Percentiles rank a stretch among this genome's conserved stretches.
phyloP scores from a whole-genome alignment of 805 yeast species.

The Candida silvicultrix region DNA sequence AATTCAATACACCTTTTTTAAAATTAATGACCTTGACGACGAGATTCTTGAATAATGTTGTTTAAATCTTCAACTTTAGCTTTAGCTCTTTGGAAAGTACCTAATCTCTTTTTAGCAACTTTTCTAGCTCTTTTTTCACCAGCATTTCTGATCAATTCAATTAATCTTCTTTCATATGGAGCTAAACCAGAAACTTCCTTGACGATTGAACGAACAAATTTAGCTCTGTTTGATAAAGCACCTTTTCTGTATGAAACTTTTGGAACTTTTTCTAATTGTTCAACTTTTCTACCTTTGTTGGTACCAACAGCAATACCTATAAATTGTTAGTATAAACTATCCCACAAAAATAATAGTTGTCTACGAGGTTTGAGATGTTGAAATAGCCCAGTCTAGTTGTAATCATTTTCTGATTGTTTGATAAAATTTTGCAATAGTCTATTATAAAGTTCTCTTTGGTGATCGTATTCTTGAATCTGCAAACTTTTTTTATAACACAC shows the following conservation, averaged over 20 bases:
- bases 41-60: slow-evolving; percentile 92
- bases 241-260: slow-evolving; percentile 96
- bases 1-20: neutral
- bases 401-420: too few species aligned
- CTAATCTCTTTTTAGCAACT: slow-evolving; percentile 99
- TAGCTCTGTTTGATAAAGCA: slow-evolving; percentile 90
- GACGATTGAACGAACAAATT: slow-evolving; percentile 91
- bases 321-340: slow-evolving; percentile 26
- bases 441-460: too few species aligned
- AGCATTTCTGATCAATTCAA: slow-evolving; percentile 99
- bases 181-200: slow-evolving; percentile 98
- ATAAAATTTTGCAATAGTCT: too few species aligned
- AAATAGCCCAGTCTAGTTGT: too few species aligned
- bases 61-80: slow-evolving; percentile 99
- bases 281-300: slow-evolving; percentile 99
- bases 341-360: neutral
- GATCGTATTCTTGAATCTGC: too few species aligned
- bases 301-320: slow-evolving; percentile 94
- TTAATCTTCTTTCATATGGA: slow-evolving; percentile 99
- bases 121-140: slow-evolving; percentile 99
- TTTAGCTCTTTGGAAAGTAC: slow-evolving; percentile 99
- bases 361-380: too few species aligned
- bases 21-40: slow-evolving; percentile 60
- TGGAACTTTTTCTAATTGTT: slow-evolving; percentile 76
- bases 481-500: too few species aligned